Base-by-base conservation (phyloP, 805 yeast genomes). In the Saturnispora sanitii region DNA sequence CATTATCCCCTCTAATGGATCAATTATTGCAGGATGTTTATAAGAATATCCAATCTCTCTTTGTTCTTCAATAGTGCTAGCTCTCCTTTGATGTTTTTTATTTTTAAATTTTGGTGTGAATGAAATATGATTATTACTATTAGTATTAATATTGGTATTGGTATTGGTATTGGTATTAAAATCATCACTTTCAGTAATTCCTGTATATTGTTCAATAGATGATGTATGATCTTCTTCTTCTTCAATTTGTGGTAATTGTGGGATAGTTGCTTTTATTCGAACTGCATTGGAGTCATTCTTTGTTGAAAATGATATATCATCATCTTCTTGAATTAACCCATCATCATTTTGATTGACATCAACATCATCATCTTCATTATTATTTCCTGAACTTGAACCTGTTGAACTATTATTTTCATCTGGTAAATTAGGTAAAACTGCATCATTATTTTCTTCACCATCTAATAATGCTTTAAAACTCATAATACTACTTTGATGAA, bases 61-160 rank as follows among this genome's bases (percentile, higher is more conserved):
- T 44, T 72, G 75, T 50, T 74, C 80, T 49, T 74, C 80, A 18
- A 74, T 65, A 0, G 80, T 74, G 39, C 75, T 68, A 2, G 37
- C 12, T 22, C 42, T 33, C 20, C 42, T 33, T 13, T 33, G 28
- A 21, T 13, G 32, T 27, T 19, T 36, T 18, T 26, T 36, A 7
- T 26, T 33, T 13, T 30, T 20, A 19, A 19, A 23, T 16, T 27
- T 35, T 9, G 37, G 42, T 12, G 36, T 25, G 22, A 8, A 11
- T 22, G 35, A 19, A 30, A 20, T 30, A 9, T 22, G 27, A 13
- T 15, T 21, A 6, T 17, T 17, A n/a, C 19, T 4, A 11, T 7
- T 27, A 12, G 9, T 27, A 9, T 9, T 7, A 27, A 5, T n/a
- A 27, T 7, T 19, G 9, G 6, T 19, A 16, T 11, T 11, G 13